Evolutionary conservation across 2,329 filamentous ascomycete genomes (phyloP).

Genomic region (Fusarium sacchari): DNA sequence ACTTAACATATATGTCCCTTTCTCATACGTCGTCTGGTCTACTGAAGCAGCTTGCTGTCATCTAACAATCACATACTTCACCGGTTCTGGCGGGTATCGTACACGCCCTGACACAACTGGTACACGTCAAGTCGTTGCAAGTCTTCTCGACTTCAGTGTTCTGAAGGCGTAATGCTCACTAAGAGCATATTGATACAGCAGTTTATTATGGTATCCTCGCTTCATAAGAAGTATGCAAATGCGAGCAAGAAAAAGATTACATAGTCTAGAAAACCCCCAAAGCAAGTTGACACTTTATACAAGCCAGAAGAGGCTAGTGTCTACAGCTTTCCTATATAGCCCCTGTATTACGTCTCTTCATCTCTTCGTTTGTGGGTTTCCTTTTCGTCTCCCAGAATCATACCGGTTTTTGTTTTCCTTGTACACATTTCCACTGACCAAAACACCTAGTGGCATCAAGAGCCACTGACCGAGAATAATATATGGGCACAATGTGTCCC

Average conservation of each 20-base stretch:
- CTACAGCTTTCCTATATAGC: neutral
- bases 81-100: neutral
- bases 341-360: slow-evolving; percentile 19
- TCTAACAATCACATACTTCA: neutral
- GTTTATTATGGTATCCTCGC: neutral
- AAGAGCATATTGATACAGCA: neutral
- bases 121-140: neutral
- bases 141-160: neutral
- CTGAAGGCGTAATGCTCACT: too few relatives aligned
- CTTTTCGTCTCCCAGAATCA: slow-evolving; percentile 1
- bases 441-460: neutral
- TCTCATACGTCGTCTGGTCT: neutral
- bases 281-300: neutral
- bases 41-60: neutral
- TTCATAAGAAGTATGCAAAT: slow-evolving; percentile 2
- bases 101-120: neutral
- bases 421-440: neutral
- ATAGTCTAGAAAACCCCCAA: neutral
- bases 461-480: slow-evolving; percentile 3
- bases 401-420: neutral
- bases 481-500: neutral
- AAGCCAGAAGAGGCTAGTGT: neutral
- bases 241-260: slow-evolving; percentile 17
- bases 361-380: slow-evolving; percentile 17
- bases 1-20: neutral